Evolutionary conservation across 306 rosid species (phyloP).

Genomic region (Medicago arabica): DNA sequence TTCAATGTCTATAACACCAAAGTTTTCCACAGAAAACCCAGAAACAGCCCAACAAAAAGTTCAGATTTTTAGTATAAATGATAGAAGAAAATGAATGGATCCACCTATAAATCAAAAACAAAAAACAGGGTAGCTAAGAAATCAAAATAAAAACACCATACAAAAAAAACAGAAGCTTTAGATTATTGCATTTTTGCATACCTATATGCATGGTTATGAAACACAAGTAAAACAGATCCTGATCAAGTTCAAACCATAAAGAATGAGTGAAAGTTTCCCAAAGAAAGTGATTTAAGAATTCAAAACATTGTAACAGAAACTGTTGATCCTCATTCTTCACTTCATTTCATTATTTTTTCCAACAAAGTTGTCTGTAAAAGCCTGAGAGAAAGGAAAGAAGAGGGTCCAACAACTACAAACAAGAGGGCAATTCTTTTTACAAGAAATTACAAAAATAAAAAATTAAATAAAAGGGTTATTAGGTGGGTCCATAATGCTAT

Average conservation of each 20-base stretch:
- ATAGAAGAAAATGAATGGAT: conserved; percentile 35
- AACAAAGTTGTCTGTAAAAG: conserved; percentile 62
- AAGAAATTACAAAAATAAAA: conserved; percentile 33
- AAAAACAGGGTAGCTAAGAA: conserved; percentile 34
- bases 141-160: not conserved
- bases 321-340: conserved; percentile 37
- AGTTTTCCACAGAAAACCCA: not conserved
- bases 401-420: conserved; percentile 42
- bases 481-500: conserved; percentile 59
- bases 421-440: conserved; percentile 3
- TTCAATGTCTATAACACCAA: conserved; percentile 22
- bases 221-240: conserved; percentile 61
- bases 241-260: conserved; percentile 53
- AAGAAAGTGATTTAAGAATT: conserved; percentile 41
- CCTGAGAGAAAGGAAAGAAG: conserved; percentile 49
- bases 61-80: conserved; percentile 38
- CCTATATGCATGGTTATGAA: conserved; percentile 64
- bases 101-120: conserved; percentile 43
- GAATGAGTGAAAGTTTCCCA: conserved; percentile 50
- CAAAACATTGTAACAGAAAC: conserved; percentile 43
- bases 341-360: conserved; percentile 48
- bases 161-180: conserved; percentile 38
- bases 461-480: conserved; percentile 30
- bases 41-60: conserved; percentile 46
- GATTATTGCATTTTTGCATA: conserved; percentile 47